Evolutionary conservation across 306 rosid genomes (phyloP), one percentile per base, ranked within the genome.

Genomic region (Senna tora): DNA sequence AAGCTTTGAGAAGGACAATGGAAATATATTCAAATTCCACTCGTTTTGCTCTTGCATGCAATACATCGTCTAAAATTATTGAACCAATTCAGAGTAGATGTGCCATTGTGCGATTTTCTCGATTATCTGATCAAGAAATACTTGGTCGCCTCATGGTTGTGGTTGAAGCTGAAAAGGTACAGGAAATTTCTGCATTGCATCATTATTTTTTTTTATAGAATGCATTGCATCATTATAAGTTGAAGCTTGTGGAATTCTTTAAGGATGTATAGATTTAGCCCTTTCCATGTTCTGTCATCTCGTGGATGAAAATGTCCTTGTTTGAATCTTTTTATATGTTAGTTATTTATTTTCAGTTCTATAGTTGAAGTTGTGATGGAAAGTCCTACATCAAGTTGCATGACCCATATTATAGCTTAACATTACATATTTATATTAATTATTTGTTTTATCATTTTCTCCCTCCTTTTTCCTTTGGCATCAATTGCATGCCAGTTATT

Each of bases 11-110:
- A 81, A 84, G 98, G 79, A 94, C 97, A 1, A 91, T 94, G 87
- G 98, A 94, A 78, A 94, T 94, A 77, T 94, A 89, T 80, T 94
- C 96, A 12, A 94, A 94, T 76, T 77, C 94, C 33, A 94, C 98
- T 50, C 97, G 97, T 54, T 94, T 94, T 10, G 97, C 97, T 43
- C 91, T 94, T 75, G 98, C 98, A 6, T 94, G 98, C 87, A 94
- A 94, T 75, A 87, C 91, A 2, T 94, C 98, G 3, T 76, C 96
- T 13, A 93, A 93, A 84, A 85, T 93, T 57, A 93, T 93, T 75
- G 98, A 93, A 81, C 98, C 98, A 5, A 93, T 93, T 77, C 98
- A 94, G 85, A 94, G 97, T 83, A 86, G 98, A 82, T 94, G 98
- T 80, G 98, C 97, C 34, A 84, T 94, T 77, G 98, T 94, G 67